These are phyloP conservation scores for Terana coerulea DNA, from an alignment of 768 basidiomycete species.

Conservation along the genomic window DNA sequence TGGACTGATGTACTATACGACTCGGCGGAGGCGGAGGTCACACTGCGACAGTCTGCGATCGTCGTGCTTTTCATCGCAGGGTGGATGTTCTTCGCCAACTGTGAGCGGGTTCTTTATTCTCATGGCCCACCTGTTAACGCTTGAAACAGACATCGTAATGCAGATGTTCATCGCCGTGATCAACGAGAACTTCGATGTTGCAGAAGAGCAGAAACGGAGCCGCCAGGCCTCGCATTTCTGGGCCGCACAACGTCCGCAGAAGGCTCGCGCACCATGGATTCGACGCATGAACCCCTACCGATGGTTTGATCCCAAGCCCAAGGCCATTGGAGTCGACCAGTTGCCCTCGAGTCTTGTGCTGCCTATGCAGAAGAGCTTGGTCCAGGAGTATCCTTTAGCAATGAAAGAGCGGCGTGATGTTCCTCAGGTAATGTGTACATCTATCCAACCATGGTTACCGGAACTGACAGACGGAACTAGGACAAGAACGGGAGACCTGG, in stretches of 20 bases:
- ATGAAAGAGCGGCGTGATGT: conserved; percentile 23
- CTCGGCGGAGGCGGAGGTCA: conserved; percentile 55
- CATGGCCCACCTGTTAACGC: neutral
- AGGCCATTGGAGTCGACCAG: conserved; percentile 65
- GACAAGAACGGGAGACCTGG: conserved; percentile 9
- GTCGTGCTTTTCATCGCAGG: conserved; percentile 67
- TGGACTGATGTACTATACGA: conserved; percentile 79
- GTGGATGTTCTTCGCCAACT: conserved; percentile 93
- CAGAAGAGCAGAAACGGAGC: conserved; percentile 84
- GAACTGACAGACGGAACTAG: too few species aligned
- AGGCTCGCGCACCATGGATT: conserved; percentile 56
- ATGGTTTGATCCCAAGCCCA: conserved; percentile 73
- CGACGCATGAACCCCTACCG: conserved; percentile 81
- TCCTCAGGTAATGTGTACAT: conserved; percentile 2
- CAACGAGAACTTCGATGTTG: conserved; percentile 92
- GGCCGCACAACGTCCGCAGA: conserved; percentile 50
- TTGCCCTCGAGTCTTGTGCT: conserved; percentile 71
- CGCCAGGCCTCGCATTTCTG: conserved; percentile 74
- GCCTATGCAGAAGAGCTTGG: conserved; percentile 75
- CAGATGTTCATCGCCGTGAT: conserved; percentile 98
- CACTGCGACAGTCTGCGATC: conserved; percentile 65
- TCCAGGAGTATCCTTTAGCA: conserved; percentile 52
- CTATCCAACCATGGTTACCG: neutral
- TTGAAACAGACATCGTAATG: conserved; percentile 69
- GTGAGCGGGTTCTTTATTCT: conserved; percentile 41